Evolutionary conservation across 768 basidiomycete species (phyloP).

Genomic region (Mycena vulgaris): DNA sequence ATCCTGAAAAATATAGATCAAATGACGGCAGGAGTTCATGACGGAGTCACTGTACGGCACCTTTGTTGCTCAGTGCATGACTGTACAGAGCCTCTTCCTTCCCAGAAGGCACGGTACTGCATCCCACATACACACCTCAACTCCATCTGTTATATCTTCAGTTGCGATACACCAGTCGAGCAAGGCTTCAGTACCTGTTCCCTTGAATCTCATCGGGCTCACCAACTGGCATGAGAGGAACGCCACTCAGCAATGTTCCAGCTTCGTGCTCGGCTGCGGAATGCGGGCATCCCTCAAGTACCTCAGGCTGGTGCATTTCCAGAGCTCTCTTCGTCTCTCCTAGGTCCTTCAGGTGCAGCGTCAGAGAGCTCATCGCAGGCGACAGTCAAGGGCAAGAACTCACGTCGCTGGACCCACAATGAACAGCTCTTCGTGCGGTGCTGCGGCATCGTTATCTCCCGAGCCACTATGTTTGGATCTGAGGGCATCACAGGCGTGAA

Average conservation of each 20-base stretch:
- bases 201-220: not conserved
- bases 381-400: constrained; percentile 31
- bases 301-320: not conserved
- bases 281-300: not conserved
- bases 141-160: not conserved
- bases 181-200: constrained; percentile 4
- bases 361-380: no score
- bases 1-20: not conserved
- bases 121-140: not conserved
- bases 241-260: constrained; percentile 19
- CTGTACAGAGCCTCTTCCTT: constrained; percentile 14
- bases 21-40: constrained; percentile 25
- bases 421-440: constrained; percentile 41
- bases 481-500: constrained; percentile 16
- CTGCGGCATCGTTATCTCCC: constrained; percentile 41
- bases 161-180: not conserved
- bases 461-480: constrained; percentile 35
- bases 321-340: not conserved
- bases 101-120: constrained; percentile 16
- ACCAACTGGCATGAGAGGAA: not conserved
- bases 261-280: constrained; percentile 1
- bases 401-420: constrained; percentile 39
- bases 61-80: constrained; percentile 6
- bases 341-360: no score
- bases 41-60: constrained; percentile 8